Evolutionary conservation across 441 rosid species (phyloP).

Genomic region (Pelargonium fulgidum): DNA sequence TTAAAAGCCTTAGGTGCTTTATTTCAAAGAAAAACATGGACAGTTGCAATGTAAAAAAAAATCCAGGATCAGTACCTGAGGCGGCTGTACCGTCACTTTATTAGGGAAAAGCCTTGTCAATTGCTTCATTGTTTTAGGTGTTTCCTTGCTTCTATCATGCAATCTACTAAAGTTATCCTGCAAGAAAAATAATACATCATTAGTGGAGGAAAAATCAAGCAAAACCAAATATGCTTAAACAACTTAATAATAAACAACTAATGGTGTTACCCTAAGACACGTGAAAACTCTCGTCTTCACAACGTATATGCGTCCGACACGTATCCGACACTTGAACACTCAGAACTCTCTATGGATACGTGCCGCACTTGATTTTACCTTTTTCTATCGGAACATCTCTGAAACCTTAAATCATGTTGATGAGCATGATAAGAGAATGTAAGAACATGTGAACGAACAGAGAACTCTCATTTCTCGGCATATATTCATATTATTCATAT

Average conservation of each 20-base stretch:
- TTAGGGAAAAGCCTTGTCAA: constrained; percentile 86
- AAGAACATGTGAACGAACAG: too few species aligned
- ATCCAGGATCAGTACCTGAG: constrained; percentile 57
- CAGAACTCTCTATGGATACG: too few species aligned
- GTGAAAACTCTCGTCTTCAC: too few species aligned
- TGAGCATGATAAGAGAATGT: too few species aligned
- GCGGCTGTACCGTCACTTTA: constrained; percentile 90
- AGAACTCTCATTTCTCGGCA: too few species aligned
- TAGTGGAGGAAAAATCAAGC: neutral
- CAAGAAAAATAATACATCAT: constrained; percentile 13
- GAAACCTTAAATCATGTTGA: too few species aligned
- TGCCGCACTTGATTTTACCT: too few species aligned
- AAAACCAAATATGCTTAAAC: neutral
- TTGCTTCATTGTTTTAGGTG: constrained; percentile 83
- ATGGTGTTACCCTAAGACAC: neutral
- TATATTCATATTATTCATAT: too few species aligned
- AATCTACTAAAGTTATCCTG: constrained; percentile 90
- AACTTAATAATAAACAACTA: neutral
- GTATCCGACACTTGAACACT: too few species aligned
- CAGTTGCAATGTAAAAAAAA: constrained; percentile 2
- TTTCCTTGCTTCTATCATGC: constrained; percentile 89
- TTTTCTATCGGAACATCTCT: too few species aligned
- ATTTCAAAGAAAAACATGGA: constrained; percentile 5
- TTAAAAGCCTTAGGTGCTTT: constrained; percentile 23
- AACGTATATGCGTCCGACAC: too few species aligned